Evolutionary conservation across 495 filamentous ascomycete species (phyloP).

Genomic region (Penicillium silybi): DNA sequence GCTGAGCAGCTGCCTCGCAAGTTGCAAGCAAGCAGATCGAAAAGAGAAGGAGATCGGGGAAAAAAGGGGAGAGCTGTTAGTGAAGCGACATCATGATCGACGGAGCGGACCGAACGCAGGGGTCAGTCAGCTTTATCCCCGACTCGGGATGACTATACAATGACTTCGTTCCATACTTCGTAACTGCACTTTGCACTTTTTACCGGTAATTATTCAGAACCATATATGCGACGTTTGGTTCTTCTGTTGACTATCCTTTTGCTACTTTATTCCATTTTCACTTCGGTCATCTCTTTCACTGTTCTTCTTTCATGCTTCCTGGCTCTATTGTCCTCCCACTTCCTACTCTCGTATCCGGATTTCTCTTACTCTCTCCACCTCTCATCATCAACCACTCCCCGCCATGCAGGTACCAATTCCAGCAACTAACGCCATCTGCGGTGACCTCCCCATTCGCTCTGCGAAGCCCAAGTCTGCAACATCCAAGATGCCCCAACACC

Average conservation of each 20-base stretch:
- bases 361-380: background rate
- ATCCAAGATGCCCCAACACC: background rate
- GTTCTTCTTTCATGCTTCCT: background rate
- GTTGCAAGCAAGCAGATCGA: background rate
- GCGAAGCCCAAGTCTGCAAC: background rate
- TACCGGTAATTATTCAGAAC: no score
- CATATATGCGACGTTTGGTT: no score
- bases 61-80: background rate
- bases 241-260: no score
- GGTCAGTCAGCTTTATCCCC: background rate
- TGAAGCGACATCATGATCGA: slow-evolving; percentile 1
- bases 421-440: background rate
- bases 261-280: background rate
- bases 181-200: background rate
- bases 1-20: background rate
- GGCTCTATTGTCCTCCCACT: slow-evolving; percentile 1
- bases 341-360: background rate
- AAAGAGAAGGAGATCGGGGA: background rate
- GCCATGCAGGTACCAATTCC: background rate
- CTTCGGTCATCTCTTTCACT: background rate
- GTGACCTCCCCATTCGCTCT: slow-evolving; percentile 6
- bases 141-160: background rate
- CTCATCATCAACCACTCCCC: background rate
- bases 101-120: background rate
- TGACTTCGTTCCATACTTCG: no score